Conservation (phyloP, 768 basidiomycete genomes). For the Phaeolepiota aurea region DNA sequence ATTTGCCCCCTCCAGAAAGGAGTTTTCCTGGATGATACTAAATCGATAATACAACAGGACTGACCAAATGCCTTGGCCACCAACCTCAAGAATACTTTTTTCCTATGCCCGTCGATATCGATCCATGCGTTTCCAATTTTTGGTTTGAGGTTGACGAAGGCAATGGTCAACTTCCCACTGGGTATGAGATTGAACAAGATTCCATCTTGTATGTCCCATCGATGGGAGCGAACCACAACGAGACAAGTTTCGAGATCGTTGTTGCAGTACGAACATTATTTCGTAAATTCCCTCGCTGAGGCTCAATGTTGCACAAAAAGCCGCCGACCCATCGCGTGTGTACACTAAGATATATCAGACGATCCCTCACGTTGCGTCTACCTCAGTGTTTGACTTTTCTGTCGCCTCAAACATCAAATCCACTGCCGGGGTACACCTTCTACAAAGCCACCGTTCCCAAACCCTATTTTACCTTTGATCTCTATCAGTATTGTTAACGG, state of each 20-base stretch:
- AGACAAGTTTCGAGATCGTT: conserved; percentile 9
- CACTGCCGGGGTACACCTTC: not conserved
- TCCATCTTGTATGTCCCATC: conserved; percentile 32
- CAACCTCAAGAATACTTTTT: conserved; percentile 34
- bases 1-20: conserved; percentile 24
- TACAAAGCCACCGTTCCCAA: not conserved
- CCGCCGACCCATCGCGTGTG: not conserved
- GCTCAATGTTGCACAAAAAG: not conserved
- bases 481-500: not conserved
- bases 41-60: not conserved
- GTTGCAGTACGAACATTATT: not conserved
- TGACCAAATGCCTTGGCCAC: conserved; percentile 20
- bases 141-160: conserved; percentile 42
- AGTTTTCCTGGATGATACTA: conserved; percentile 27
- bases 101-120: conserved; percentile 28
- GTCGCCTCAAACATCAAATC: not conserved
- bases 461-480: not conserved
- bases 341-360: not conserved
- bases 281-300: not conserved
- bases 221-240: conserved; percentile 20
- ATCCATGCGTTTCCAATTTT: conserved; percentile 34
- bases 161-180: conserved; percentile 23
- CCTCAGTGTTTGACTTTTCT: not conserved
- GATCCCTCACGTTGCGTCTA: not conserved
- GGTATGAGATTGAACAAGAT: conserved; percentile 35